phyloP scores from a whole-genome alignment of 2,329 filamentous ascomycete species.

The Colletotrichum melonis region DNA sequence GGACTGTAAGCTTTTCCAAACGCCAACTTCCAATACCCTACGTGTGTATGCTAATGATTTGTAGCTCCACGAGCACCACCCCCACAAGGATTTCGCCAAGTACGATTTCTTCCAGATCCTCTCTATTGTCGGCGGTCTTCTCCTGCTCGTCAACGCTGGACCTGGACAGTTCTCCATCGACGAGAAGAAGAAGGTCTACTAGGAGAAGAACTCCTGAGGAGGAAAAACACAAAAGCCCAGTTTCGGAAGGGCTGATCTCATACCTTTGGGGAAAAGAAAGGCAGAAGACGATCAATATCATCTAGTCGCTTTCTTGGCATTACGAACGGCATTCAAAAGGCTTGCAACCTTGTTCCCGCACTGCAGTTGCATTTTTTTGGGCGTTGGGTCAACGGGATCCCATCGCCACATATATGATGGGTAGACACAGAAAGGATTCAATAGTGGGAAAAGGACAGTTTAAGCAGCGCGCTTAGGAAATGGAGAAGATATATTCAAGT shows the following conservation, averaged over 20 bases:
- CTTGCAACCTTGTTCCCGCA: conserved; percentile 33
- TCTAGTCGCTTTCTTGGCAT: conserved; percentile 30
- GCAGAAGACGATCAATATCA: conserved; percentile 5
- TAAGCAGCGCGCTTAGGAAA: conserved; percentile 28
- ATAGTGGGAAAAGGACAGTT: conserved; percentile 23
- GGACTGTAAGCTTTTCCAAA: conserved; percentile 80
- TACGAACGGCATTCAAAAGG: conserved; percentile 35
- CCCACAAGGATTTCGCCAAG: conserved; percentile 99
- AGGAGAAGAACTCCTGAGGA: conserved; percentile 39
- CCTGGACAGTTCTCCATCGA: conserved; percentile 98
- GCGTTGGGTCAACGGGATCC: conserved; percentile 42
- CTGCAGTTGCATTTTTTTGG: conserved; percentile 45
- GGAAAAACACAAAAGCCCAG: conserved; percentile 14
- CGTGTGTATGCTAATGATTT: not conserved
- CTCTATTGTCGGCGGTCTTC: conserved; percentile 95
- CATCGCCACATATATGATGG: conserved; percentile 36
- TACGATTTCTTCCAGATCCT: conserved; percentile 99
- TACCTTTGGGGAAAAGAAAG: not conserved
- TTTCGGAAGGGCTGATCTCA: conserved; percentile 9
- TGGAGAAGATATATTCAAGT: conserved; percentile 33
- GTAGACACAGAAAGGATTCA: conserved; percentile 30
- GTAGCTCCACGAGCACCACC: conserved; percentile 95
- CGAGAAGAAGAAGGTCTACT: conserved; percentile 99
- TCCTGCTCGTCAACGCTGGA: conserved; percentile 98
- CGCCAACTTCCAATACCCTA: not conserved